These are phyloP conservation scores for Houttuynia cordata DNA, from an alignment of 164 flowering plant genomes.

Conservation along the genomic window DNA sequence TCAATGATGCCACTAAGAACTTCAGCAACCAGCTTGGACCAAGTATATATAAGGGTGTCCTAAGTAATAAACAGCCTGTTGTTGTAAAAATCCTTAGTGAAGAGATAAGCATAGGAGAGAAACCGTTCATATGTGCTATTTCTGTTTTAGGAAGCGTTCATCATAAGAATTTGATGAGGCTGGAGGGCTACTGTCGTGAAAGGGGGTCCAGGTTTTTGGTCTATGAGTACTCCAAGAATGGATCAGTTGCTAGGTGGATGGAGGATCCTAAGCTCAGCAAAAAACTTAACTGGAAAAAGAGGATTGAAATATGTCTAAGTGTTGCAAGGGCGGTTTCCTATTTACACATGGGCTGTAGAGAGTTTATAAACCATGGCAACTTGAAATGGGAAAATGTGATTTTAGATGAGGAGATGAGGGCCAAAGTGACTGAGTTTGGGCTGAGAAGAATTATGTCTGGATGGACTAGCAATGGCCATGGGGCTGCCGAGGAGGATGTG, in stretches of 20 bases:
- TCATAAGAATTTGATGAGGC: conserved; percentile 49
- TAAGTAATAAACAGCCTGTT: conserved; percentile 28
- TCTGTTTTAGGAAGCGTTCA: conserved; percentile 42
- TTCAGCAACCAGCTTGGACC: conserved; percentile 49
- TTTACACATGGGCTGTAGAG: conserved; percentile 57
- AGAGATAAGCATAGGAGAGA: conserved; percentile 24
- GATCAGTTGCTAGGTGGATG: conserved; percentile 34
- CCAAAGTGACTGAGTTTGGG: conserved; percentile 56
- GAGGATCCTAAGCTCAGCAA: conserved; percentile 28
- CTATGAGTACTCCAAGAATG: conserved; percentile 50
- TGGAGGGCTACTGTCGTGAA: conserved; percentile 67
- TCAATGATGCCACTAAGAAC: conserved; percentile 34
- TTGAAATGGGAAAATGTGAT: conserved; percentile 51
- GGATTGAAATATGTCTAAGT: conserved; percentile 35
- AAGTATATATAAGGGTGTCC: conserved; percentile 34
- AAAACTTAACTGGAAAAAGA: conserved; percentile 45
- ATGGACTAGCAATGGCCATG: neutral
- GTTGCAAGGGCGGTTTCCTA: conserved; percentile 57
- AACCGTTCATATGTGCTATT: conserved; percentile 31
- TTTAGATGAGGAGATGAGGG: conserved; percentile 40
- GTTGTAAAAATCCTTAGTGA: conserved; percentile 30
- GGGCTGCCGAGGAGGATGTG: conserved; percentile 36
- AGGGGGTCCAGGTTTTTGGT: conserved; percentile 33
- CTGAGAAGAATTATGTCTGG: conserved; percentile 13
- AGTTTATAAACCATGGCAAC: conserved; percentile 56